These are phyloP conservation scores for Claviceps purpurea DNA, from an alignment of 2,329 filamentous ascomycete genomes.

Conservation along the genomic window DNA sequence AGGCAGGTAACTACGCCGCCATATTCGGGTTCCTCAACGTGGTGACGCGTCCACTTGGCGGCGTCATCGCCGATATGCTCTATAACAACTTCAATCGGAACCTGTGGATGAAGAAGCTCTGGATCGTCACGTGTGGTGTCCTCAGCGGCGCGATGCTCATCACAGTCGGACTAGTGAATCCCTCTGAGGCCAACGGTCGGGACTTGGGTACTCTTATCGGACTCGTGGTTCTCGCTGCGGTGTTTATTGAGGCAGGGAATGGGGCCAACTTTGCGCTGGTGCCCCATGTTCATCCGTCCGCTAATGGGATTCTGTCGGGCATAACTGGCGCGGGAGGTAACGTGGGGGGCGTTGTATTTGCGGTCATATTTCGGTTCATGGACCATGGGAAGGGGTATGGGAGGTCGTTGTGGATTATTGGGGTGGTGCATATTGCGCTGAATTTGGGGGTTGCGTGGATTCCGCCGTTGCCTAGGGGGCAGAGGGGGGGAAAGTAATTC, in stretches of 20 bases:
- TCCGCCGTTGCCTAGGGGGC: conserved; percentile 38
- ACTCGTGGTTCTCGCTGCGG: conserved; percentile 60
- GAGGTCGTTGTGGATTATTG: conserved; percentile 69
- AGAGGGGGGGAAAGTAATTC: conserved; percentile 17
- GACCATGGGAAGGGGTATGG: conserved; percentile 50
- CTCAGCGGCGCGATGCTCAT: conserved; percentile 47
- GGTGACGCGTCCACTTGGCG: conserved; percentile 52
- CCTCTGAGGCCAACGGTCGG: conserved; percentile 33
- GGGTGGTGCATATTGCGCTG: conserved; percentile 56
- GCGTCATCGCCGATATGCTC: conserved; percentile 38
- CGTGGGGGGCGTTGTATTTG: conserved; percentile 72
- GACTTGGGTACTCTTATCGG: conserved; percentile 52
- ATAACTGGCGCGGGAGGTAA: conserved; percentile 71
- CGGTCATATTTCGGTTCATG: conserved; percentile 67
- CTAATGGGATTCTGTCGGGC: conserved; percentile 68
- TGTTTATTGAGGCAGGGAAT: conserved; percentile 77
- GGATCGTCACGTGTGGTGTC: conserved; percentile 41
- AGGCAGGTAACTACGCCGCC: conserved; percentile 47
- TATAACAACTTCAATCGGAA: conserved; percentile 26
- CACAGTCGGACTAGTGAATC: conserved; percentile 49
- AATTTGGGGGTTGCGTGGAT: conserved; percentile 51
- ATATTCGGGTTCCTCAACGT: conserved; percentile 68
- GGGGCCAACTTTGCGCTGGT: conserved; percentile 79
- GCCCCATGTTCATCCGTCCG: conserved; percentile 70
- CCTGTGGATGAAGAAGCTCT: conserved; percentile 28